Percentiles rank a stretch among this genome's conserved stretches.
phyloP scores from a whole-genome alignment of 2,329 filamentous ascomycete species.

The Hymenoscyphus infarciens region DNA sequence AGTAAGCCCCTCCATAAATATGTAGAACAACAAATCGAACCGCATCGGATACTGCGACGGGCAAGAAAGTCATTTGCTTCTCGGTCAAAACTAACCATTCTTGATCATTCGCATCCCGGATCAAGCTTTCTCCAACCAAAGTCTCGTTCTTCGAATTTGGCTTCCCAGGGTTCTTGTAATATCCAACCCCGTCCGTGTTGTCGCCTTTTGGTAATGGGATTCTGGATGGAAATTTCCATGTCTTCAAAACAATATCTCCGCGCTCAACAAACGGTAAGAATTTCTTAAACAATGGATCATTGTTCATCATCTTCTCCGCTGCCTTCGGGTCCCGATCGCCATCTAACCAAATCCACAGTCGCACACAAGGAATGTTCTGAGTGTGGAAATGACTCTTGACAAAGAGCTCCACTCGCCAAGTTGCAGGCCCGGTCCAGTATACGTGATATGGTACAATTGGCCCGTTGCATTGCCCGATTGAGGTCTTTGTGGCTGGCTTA shows the following conservation, averaged over 20 bases:
- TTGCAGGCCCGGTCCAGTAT: conserved; percentile 55
- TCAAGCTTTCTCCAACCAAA: conserved; percentile 48
- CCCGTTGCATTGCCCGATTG: conserved; percentile 48
- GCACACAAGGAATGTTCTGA: conserved; percentile 52
- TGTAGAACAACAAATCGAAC: conserved; percentile 53
- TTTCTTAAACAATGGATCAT: conserved; percentile 49
- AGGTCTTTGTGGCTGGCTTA: conserved; percentile 39
- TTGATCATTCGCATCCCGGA: conserved; percentile 46
- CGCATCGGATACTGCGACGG: conserved; percentile 53
- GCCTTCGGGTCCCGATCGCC: conserved; percentile 48
- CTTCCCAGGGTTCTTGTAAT: conserved; percentile 45
- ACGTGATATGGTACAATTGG: conserved; percentile 54
- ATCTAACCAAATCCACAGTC: conserved; percentile 52
- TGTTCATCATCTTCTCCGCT: conserved; percentile 47
- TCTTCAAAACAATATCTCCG: conserved; percentile 48
- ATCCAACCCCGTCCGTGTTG: conserved; percentile 46
- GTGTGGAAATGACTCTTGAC: conserved; percentile 55
- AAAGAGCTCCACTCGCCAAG: conserved; percentile 54
- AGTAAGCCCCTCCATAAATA: conserved; percentile 51
- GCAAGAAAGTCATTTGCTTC: conserved; percentile 56
- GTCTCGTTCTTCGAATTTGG: conserved; percentile 36
- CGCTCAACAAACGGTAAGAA: conserved; percentile 51
- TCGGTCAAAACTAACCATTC: conserved; percentile 51
- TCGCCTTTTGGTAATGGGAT: conserved; percentile 49
- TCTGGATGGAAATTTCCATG: conserved; percentile 51